These are phyloP conservation scores for Colletotrichum tropicale DNA, from an alignment of 2,329 filamentous ascomycete species.

Conservation along the genomic window DNA sequence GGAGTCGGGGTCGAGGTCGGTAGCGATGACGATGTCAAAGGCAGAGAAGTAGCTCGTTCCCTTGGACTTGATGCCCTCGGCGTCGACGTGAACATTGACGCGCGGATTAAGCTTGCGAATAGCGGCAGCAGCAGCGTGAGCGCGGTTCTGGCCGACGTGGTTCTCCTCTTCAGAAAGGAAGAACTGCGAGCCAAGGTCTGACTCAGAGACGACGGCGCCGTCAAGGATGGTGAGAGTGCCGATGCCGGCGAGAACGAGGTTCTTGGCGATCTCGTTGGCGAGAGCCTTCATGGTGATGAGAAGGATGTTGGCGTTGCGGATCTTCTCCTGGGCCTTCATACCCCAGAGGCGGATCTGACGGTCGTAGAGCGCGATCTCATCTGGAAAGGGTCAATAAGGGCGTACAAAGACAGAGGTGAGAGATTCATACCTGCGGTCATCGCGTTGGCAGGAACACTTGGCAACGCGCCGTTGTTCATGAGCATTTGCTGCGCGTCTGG, in stretches of 20 bases:
- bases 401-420: neutral
- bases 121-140: constrained; percentile 77
- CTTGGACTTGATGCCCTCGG: constrained; percentile 69
- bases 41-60: constrained; percentile 74
- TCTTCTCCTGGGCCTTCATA: constrained; percentile 90
- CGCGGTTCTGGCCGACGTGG: constrained; percentile 82
- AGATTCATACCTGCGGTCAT: constrained; percentile 32
- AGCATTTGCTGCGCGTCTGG: constrained; percentile 4
- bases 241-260: constrained; percentile 92
- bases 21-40: constrained; percentile 89
- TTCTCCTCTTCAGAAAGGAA: constrained; percentile 72
- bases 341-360: constrained; percentile 98
- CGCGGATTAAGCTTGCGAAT: constrained; percentile 89
- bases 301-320: constrained; percentile 87
- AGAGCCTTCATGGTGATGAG: constrained; percentile 88
- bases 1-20: constrained; percentile 78
- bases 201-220: constrained; percentile 73
- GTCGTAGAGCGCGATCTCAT: constrained; percentile 97
- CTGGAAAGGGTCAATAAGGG: constrained; percentile 44
- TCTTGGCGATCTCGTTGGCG: constrained; percentile 91
- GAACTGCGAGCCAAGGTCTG: constrained; percentile 84
- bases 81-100: constrained; percentile 76
- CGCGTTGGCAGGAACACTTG: constrained; percentile 20
- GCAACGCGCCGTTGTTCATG: constrained; percentile 17
- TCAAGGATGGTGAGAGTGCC: constrained; percentile 90